Evolutionary conservation across 2,329 filamentous ascomycete species (phyloP), one percentile per base, ranked within the genome.

Genomic region (Metarhizium humberi): DNA sequence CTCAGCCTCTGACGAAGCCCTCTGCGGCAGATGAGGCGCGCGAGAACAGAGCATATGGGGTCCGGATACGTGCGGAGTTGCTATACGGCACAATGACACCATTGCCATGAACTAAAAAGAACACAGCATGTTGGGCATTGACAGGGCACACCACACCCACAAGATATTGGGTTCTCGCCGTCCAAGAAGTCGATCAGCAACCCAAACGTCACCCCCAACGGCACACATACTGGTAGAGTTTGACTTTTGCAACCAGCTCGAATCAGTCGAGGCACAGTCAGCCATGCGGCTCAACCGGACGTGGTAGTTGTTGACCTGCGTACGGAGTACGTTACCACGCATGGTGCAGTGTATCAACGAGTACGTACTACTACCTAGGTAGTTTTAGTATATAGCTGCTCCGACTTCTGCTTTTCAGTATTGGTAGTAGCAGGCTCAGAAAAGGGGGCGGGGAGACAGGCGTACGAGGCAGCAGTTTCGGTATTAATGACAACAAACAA

Each of bases 101-200:
- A 47, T 30, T 20, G 16, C 20, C 34, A 29, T 30, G 10, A 25
- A 55, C 45, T 10, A 20, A 11, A 32, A 43, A 53, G 30, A 3
- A 50, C 50, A 45, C 46, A 34, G 29, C 54, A 38, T 50, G 38
- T 56, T 30, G 51, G 54, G 50, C 50, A 52, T 45, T 38, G 51
- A 53, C 45, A 16, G 13, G 20, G 45, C 45, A 20, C 45, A 48
- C 20, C 20, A 30, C 45, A 48, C 45, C 45, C 45, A 30, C 20
- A 48, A 29, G 13, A 16, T 48, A 16, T 48, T 48, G 45, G 45
- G 45, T 48, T 30, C 14, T 48, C 25, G 10, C 8, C 20, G 43
- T 46, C 43, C 18, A 46, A 46, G 18, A 29, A 10, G 45, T 2
- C 45, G 6, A 6, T 45, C 18, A 16, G 42, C 42, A 45, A 45